Conservation (phyloP, 495 filamentous ascomycete species). For the Podospora tetraspora region DNA sequence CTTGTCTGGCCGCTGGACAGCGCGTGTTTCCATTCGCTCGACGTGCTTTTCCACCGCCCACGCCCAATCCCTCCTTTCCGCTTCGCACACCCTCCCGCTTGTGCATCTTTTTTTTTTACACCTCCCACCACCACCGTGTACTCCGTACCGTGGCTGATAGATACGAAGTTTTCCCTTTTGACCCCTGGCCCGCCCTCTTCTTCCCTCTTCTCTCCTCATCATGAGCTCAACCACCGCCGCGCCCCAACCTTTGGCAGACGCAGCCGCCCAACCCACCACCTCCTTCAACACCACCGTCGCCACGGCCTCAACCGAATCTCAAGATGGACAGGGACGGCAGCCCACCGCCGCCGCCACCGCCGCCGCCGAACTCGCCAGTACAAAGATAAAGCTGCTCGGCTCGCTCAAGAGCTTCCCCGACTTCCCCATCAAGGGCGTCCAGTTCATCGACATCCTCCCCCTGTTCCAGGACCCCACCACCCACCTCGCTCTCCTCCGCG, state of each 20-base stretch:
- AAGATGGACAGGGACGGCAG: slow-evolving; percentile 55
- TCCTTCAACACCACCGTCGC: slow-evolving; percentile 26
- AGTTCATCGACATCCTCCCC: slow-evolving; percentile 98
- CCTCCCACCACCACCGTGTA: slow-evolving; percentile 2
- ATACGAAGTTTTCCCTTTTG: slow-evolving; percentile 33
- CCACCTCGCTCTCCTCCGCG: slow-evolving; percentile 73
- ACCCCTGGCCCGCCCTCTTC: slow-evolving; percentile 16
- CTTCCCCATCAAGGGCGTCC: slow-evolving; percentile 89
- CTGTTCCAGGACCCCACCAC: slow-evolving; percentile 78
- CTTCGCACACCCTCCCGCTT: slow-evolving; percentile 31
- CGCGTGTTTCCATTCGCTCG: slow-evolving; percentile 22
- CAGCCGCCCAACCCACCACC: slow-evolving; percentile 17
- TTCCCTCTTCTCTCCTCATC: slow-evolving; percentile 43
- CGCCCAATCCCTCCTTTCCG: slow-evolving; percentile 21
- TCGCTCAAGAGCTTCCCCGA: slow-evolving; percentile 71
- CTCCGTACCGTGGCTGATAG: slow-evolving; percentile 11
- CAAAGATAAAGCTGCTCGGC: slow-evolving; percentile 66
- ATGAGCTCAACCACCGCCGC: slow-evolving; percentile 48
- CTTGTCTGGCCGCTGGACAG: slow-evolving; percentile 10
- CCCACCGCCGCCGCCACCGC: slow-evolving; percentile 60
- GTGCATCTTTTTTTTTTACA: slow-evolving; percentile 19
- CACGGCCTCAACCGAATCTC: slow-evolving; percentile 33
- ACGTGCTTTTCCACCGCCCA: slow-evolving; percentile 23
- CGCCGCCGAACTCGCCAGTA: slow-evolving; percentile 85
- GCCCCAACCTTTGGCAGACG: slow-evolving; percentile 22